Evolutionary conservation across 257 asterid genomes (phyloP).

Genomic region (Nicotiana obtusifolia): DNA sequence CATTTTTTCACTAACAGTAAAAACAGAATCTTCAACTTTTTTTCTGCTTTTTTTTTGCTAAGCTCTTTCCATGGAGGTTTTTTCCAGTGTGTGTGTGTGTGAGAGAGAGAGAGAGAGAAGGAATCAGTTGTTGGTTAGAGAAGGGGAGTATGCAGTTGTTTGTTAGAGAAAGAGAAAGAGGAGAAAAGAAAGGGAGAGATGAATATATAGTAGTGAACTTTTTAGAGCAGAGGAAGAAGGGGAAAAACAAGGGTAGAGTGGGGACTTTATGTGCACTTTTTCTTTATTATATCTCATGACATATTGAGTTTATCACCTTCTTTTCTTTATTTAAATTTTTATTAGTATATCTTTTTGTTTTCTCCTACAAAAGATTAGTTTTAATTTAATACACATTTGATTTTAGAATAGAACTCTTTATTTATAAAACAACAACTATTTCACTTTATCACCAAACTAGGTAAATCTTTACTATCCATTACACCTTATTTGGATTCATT

Average conservation of each 20-base stretch:
- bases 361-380: too few relatives aligned
- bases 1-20: background rate
- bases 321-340: background rate
- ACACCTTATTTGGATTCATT: background rate
- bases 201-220: constrained; percentile 17
- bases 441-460: background rate
- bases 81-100: background rate
- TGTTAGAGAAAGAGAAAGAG: constrained; percentile 13
- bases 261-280: background rate
- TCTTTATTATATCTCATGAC: background rate
- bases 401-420: background rate
- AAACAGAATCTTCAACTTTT: background rate
- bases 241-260: background rate
- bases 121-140: constrained; percentile 14
- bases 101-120: background rate
- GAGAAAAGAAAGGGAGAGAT: background rate
- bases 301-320: background rate
- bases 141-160: constrained; percentile 18
- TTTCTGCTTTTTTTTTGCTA: background rate
- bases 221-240: constrained; percentile 10
- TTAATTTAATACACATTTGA: background rate
- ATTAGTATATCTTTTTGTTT: too few relatives aligned
- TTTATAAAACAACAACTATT: background rate
- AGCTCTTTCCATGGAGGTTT: constrained; percentile 2
- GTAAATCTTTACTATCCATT: background rate